Percentiles rank a stretch among this genome's conserved stretches.
These are phyloP conservation scores for Rosellinia necatrix DNA, from an alignment of 2,329 filamentous ascomycete genomes.

Conservation along the genomic window DNA sequence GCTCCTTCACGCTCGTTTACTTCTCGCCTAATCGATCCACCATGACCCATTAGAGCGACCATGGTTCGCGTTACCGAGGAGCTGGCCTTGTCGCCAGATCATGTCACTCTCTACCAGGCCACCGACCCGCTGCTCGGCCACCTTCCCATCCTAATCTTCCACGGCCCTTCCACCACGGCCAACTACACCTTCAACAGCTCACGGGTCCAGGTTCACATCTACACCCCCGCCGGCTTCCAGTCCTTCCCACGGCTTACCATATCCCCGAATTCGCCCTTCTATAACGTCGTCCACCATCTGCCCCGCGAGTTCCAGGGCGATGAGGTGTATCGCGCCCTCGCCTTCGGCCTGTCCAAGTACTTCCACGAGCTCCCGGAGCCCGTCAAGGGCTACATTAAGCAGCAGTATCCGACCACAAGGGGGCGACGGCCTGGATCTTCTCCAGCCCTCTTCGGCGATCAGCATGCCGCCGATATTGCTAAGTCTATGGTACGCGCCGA, in stretches of 20 bases:
- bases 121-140: slow-evolving; percentile 82
- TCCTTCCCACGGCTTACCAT: slow-evolving; percentile 91
- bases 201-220: slow-evolving; percentile 91
- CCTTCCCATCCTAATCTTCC: slow-evolving; percentile 85
- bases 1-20: slow-evolving; percentile 27
- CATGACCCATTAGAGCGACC: slow-evolving; percentile 53
- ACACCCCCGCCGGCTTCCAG: slow-evolving; percentile 85
- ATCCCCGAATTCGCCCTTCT: slow-evolving; percentile 89
- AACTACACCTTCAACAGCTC: slow-evolving; percentile 88
- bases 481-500: slow-evolving; percentile 83
- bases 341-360: slow-evolving; percentile 93
- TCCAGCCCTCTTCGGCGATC: slow-evolving; percentile 79
- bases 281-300: slow-evolving; percentile 85
- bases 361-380: slow-evolving; percentile 82
- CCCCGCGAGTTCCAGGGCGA: slow-evolving; percentile 95
- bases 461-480: slow-evolving; percentile 90
- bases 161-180: slow-evolving; percentile 86
- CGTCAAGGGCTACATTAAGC: slow-evolving; percentile 73
- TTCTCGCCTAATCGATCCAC: slow-evolving; percentile 31
- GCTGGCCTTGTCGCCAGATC: slow-evolving; percentile 77
- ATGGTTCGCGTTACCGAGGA: slow-evolving; percentile 86
- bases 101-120: slow-evolving; percentile 86
- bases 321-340: slow-evolving; percentile 86
- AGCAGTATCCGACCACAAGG: slow-evolving; percentile 57
- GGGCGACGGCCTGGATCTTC: slow-evolving; percentile 65